Evolutionary conservation across 2,329 filamentous ascomycete species (phyloP).

Genomic region (Sporothrix curviconia): DNA sequence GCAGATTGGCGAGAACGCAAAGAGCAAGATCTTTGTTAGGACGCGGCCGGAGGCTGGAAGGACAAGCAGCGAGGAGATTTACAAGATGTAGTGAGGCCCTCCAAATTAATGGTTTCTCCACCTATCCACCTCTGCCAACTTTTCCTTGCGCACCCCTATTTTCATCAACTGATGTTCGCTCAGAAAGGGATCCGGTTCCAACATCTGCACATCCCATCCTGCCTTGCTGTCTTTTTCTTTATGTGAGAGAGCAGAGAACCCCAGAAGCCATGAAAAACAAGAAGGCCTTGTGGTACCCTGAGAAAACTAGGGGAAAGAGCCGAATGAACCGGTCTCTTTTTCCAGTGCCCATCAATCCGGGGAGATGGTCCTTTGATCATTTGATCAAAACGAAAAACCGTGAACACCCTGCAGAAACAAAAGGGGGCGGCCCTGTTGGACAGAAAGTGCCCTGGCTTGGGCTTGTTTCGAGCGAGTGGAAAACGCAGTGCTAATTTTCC

Average conservation of each 20-base stretch:
- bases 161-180: background rate
- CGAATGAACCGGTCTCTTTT: no score
- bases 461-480: background rate
- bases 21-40: background rate
- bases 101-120: no score
- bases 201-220: no score
- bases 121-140: conserved; percentile 2
- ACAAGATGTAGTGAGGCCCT: no score
- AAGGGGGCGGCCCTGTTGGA: background rate
- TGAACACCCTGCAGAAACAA: background rate
- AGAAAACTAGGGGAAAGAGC: no score
- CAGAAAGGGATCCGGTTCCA: no score
- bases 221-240: no score
- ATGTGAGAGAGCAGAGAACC: no score
- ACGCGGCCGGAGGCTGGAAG: background rate
- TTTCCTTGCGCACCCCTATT: background rate
- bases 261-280: no score
- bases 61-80: background rate
- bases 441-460: background rate
- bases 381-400: background rate
- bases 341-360: no score
- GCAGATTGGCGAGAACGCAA: background rate
- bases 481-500: background rate
- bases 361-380: no score
- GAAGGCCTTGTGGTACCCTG: no score